Percentiles rank a stretch among this genome's conserved stretches.
Evolutionary conservation across 345 rosid species (phyloP).

Genomic region (Eutrema heterophyllum): DNA sequence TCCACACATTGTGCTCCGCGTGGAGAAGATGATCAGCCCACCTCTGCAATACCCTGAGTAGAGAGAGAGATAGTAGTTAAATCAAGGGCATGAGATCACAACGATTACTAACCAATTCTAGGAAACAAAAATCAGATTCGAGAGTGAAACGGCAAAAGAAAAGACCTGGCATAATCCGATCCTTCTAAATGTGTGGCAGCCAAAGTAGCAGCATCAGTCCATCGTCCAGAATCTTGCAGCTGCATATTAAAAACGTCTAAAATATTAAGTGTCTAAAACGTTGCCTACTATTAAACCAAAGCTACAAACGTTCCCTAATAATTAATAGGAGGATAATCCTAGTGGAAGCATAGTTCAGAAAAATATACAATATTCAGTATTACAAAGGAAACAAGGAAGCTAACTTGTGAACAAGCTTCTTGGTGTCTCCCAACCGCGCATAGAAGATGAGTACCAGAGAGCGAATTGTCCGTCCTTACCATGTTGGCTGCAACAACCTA

Average conservation of each 20-base stretch:
- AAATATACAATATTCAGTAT: neutral
- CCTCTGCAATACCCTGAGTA: conserved; percentile 73
- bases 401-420: conserved; percentile 99
- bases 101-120: neutral
- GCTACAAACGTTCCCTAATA: neutral
- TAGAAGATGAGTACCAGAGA: conserved; percentile 89
- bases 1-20: conserved; percentile 87
- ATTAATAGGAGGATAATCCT: neutral
- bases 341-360: conserved; percentile 1
- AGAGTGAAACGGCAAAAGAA: neutral
- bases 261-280: neutral
- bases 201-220: conserved; percentile 99
- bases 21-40: conserved; percentile 89
- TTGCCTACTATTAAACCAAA: neutral
- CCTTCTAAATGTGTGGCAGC: conserved; percentile 95
- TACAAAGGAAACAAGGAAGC: conserved; percentile 15
- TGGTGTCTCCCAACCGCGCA: conserved; percentile 98
- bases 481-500: conserved; percentile 98
- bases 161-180: conserved; percentile 80
- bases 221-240: conserved; percentile 98
- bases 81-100: neutral
- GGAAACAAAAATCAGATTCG: neutral
- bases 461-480: conserved; percentile 87
- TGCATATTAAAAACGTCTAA: conserved; percentile 22
- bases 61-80: neutral